Conservation (phyloP, 2,329 filamentous ascomycete genomes). For the Neopestalotiopsis clavispora region DNA sequence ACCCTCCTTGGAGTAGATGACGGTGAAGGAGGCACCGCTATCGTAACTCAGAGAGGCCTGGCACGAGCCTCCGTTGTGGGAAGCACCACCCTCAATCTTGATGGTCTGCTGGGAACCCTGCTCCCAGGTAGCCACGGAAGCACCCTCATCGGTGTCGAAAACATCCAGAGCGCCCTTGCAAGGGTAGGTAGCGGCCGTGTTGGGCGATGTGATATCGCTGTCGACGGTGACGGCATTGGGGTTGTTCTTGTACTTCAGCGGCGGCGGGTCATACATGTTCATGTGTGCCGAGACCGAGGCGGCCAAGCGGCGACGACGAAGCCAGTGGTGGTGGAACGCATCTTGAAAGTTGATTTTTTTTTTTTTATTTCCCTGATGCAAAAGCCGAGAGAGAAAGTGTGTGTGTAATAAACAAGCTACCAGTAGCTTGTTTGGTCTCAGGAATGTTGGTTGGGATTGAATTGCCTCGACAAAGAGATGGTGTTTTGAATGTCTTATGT, state of each 20-base stretch:
- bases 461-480: not conserved
- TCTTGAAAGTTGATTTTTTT: slow-evolving; percentile 36
- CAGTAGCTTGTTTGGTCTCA: not conserved
- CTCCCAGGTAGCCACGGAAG: slow-evolving; percentile 63
- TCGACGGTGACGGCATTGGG: slow-evolving; percentile 65
- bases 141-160: slow-evolving; percentile 53
- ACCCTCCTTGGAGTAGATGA: slow-evolving; percentile 46
- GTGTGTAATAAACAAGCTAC: slow-evolving; percentile 8
- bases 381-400: slow-evolving; percentile 19
- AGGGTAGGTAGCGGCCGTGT: slow-evolving; percentile 67
- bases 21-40: slow-evolving; percentile 70
- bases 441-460: not conserved
- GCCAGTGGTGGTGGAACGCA: slow-evolving; percentile 42
- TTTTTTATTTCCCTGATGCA: slow-evolving; percentile 25
- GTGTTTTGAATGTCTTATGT: not conserved
- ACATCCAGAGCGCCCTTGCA: slow-evolving; percentile 71
- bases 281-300: slow-evolving; percentile 58
- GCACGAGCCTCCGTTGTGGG: slow-evolving; percentile 75
- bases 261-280: slow-evolving; percentile 58
- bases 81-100: slow-evolving; percentile 65
- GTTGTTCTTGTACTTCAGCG: slow-evolving; percentile 59
- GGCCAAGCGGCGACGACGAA: slow-evolving; percentile 46
- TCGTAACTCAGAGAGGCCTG: slow-evolving; percentile 79
- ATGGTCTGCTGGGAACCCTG: slow-evolving; percentile 68
- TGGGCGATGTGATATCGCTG: slow-evolving; percentile 72